Conservation (phyloP, 2,329 filamentous ascomycete species). For the Allantophomopsis lycopodina region DNA sequence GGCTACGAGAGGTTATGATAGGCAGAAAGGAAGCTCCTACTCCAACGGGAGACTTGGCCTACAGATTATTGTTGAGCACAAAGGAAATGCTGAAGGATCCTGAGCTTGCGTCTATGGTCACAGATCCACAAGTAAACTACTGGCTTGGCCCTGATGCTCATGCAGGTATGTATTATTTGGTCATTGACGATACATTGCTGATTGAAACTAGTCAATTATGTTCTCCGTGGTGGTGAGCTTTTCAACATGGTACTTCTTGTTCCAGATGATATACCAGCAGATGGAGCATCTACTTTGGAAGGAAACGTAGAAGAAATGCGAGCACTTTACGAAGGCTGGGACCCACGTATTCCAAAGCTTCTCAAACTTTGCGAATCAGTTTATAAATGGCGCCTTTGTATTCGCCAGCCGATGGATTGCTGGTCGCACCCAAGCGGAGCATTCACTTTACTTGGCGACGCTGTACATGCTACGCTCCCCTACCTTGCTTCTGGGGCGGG, state of each 20-base stretch:
- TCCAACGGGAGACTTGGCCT: slow-evolving; percentile 30
- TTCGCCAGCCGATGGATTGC: slow-evolving; percentile 35
- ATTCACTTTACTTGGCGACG: slow-evolving; percentile 48
- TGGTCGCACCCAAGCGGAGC: slow-evolving; percentile 42
- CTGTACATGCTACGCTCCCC: slow-evolving; percentile 49
- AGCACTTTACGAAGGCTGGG: slow-evolving; percentile 27
- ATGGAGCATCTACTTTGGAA: slow-evolving; percentile 21
- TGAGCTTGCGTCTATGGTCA: slow-evolving; percentile 21
- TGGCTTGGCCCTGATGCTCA: slow-evolving; percentile 34
- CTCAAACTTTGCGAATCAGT: slow-evolving; percentile 41
- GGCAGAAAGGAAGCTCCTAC: slow-evolving; percentile 29
- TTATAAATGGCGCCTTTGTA: slow-evolving; percentile 46
- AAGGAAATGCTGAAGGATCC: slow-evolving; percentile 26
- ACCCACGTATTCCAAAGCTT: slow-evolving; percentile 37
- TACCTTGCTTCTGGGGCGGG: slow-evolving; percentile 43
- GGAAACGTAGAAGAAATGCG: slow-evolving; percentile 26
- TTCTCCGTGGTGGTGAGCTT: slow-evolving; percentile 25
- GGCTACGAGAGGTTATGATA: slow-evolving; percentile 23
- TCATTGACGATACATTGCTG: not conserved
- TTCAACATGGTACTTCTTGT: slow-evolving; percentile 32
- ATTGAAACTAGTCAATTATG: slow-evolving; percentile 23
- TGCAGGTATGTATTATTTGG: slow-evolving; percentile 17
- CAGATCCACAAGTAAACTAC: slow-evolving; percentile 27
- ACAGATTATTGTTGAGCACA: slow-evolving; percentile 28
- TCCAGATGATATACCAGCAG: slow-evolving; percentile 20